Evolutionary conservation across 2,329 filamentous ascomycete species (phyloP).

Genomic region (Neopestalotiopsis clavispora): DNA sequence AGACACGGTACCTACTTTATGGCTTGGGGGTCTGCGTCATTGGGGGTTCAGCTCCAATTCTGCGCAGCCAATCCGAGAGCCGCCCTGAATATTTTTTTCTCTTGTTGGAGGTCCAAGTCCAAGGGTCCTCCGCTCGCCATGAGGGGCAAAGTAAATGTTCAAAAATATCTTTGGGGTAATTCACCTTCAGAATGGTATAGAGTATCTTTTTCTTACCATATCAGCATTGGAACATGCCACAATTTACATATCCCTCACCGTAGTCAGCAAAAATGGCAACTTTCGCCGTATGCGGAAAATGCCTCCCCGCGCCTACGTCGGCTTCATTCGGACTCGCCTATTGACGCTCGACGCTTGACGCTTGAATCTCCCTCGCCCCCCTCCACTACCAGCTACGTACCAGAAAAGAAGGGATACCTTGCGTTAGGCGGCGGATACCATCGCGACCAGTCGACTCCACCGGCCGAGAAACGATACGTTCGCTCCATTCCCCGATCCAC

Average conservation of each 20-base stretch:
- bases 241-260: neutral
- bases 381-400: too few relatives aligned
- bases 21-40: neutral
- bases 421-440: neutral
- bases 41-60: neutral
- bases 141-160: neutral
- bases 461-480: neutral
- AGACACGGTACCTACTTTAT: neutral
- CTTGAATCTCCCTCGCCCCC: neutral
- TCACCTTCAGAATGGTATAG: too few relatives aligned
- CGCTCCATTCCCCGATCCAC: neutral
- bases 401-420: too few relatives aligned
- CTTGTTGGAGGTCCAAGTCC: neutral
- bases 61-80: neutral
- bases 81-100: neutral
- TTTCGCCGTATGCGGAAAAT: neutral
- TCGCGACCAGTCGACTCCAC: neutral
- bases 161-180: neutral
- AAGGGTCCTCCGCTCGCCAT: neutral
- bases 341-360: neutral
- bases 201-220: too few relatives aligned
- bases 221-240: too few relatives aligned
- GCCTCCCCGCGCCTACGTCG: neutral
- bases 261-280: slow-evolving; percentile 4
- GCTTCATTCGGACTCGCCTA: neutral